These are phyloP conservation scores for Eucalyptus albens DNA, from an alignment of 345 rosid species.

Conservation along the genomic window DNA sequence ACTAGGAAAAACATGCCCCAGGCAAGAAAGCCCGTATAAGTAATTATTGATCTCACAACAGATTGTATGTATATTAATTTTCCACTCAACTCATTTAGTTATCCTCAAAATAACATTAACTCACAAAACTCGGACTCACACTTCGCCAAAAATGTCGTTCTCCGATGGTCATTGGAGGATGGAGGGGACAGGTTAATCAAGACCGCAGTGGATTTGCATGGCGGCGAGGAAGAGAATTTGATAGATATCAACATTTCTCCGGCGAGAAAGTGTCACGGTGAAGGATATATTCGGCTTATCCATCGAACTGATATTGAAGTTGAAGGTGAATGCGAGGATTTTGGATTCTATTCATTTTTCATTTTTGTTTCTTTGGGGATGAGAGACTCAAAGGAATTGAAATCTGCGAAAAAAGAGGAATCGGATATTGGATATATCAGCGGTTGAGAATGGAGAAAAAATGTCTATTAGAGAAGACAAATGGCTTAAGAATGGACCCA, in stretches of 20 bases:
- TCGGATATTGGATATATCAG: too few species aligned
- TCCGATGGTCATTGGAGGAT: neutral
- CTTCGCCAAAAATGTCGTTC: neutral
- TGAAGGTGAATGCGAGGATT: neutral
- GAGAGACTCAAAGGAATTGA: neutral
- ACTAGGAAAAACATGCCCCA: too few species aligned
- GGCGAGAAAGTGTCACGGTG: too few species aligned
- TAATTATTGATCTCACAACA: neutral
- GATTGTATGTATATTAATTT: too few species aligned
- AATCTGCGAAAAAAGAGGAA: too few species aligned
- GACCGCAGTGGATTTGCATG: neutral
- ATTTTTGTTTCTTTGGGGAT: neutral
- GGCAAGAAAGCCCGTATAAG: neutral
- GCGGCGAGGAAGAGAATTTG: neutral
- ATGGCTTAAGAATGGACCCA: too few species aligned
- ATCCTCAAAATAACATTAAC: neutral
- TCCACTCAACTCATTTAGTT: neutral
- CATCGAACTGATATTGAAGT: neutral
- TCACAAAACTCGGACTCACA: neutral
- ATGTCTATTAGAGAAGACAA: too few species aligned
- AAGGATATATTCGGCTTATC: too few species aligned
- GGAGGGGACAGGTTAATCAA: neutral
- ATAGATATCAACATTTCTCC: neutral
- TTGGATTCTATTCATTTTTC: neutral
- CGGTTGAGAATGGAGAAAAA: too few species aligned